Conservation (phyloP, 23 red algal genomes). For the Gracilaria caudata region DNA sequence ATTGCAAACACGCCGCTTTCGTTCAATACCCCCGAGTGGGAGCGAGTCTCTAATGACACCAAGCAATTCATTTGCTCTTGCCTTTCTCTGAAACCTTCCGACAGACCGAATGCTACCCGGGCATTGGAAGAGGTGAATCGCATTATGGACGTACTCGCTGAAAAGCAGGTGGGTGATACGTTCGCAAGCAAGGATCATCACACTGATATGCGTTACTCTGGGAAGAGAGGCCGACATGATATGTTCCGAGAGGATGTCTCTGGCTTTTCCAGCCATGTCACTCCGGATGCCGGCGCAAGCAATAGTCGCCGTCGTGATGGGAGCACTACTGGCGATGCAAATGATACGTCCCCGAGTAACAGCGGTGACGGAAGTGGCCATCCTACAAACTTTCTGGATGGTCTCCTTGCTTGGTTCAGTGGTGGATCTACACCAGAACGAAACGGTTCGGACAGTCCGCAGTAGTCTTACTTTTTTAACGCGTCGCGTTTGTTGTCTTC, state of each 20-base stretch:
- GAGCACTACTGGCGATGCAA: neutral
- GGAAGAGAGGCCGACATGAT: neutral
- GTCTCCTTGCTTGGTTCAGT: constrained; percentile 53
- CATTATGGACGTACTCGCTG: neutral
- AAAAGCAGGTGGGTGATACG: neutral
- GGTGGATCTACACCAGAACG: constrained; percentile 36
- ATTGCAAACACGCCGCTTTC: constrained; percentile 22
- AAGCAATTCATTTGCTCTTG: constrained; percentile 28
- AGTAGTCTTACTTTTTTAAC: neutral
- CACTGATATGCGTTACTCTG: neutral
- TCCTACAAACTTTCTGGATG: constrained; percentile 48
- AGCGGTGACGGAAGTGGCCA: constrained; percentile 29
- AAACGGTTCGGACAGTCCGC: neutral
- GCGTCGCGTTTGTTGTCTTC: neutral
- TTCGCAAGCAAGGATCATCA: neutral
- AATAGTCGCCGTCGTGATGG: constrained; percentile 10
- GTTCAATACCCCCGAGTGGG: constrained; percentile 53
- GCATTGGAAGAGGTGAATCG: constrained; percentile 16
- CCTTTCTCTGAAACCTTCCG: constrained; percentile 15
- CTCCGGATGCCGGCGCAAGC: neutral
- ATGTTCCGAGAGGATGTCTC: constrained; percentile 4
- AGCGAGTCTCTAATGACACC: constrained; percentile 35
- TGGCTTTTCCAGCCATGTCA: constrained; percentile 48
- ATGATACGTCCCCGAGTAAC: constrained; percentile 1
- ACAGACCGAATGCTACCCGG: constrained; percentile 30